These are phyloP conservation scores for Rhizopogon vesiculosus DNA, from an alignment of 768 basidiomycete species.

Conservation along the genomic window DNA sequence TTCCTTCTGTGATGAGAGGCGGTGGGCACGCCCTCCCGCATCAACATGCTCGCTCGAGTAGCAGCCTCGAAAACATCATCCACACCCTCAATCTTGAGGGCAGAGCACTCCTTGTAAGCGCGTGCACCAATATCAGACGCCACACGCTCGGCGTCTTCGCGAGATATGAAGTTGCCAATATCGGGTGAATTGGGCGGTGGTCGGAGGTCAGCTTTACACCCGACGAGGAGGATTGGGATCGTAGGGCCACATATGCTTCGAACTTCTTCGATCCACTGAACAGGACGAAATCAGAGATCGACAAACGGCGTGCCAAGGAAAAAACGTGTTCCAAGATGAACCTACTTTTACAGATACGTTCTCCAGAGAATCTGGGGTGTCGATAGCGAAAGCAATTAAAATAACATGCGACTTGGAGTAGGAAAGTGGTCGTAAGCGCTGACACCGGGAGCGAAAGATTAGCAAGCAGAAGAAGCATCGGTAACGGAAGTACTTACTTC, in stretches of 20 bases:
- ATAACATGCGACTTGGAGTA: slow-evolving; percentile 99
- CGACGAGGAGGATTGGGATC: slow-evolving; percentile 93
- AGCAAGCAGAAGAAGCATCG: neutral
- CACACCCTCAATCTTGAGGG: slow-evolving; percentile 85
- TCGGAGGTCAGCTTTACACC: slow-evolving; percentile 93
- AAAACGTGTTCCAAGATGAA: slow-evolving; percentile 3
- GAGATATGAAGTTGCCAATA: slow-evolving; percentile 59
- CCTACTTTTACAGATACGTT: slow-evolving; percentile 90
- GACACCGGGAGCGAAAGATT: slow-evolving; percentile 1
- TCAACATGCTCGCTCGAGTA: slow-evolving; percentile 93
- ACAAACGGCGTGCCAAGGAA: slow-evolving; percentile 4
- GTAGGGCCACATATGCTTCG: slow-evolving; percentile 90
- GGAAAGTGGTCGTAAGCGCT: slow-evolving; percentile 93
- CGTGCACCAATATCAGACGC: slow-evolving; percentile 85
- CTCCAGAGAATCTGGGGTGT: slow-evolving; percentile 94
- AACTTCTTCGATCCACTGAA: slow-evolving; percentile 97
- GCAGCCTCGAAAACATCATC: slow-evolving; percentile 98
- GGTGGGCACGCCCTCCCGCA: slow-evolving; percentile 74
- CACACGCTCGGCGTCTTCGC: slow-evolving; percentile 76
- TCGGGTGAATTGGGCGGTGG: slow-evolving; percentile 47
- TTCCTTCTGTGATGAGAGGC: slow-evolving; percentile 50
- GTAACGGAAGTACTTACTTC: slow-evolving; percentile 49
- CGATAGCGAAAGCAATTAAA: slow-evolving; percentile 94
- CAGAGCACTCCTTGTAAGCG: slow-evolving; percentile 92
- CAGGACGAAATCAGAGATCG: slow-evolving; percentile 6